Evolutionary conservation across 768 basidiomycete genomes (phyloP).

Genomic region (Pilatotrama ljubarskyi): DNA sequence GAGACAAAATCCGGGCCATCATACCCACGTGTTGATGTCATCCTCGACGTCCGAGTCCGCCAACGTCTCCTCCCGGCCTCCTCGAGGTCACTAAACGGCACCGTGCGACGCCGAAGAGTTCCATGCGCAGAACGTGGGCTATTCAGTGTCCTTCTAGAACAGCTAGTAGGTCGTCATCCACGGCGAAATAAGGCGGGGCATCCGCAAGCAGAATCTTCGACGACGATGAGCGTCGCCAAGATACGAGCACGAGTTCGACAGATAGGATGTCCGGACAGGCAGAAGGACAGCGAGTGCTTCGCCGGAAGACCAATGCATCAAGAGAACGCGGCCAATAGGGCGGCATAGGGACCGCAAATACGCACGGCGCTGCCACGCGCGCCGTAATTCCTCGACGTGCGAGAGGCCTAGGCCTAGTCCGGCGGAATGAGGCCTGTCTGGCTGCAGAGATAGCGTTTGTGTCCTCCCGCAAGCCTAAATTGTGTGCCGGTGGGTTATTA

Average conservation of each 20-base stretch:
- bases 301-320: background rate
- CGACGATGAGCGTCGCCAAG: slow-evolving; percentile 1
- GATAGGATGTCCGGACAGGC: slow-evolving; percentile 13
- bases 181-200: background rate
- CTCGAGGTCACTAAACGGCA: background rate
- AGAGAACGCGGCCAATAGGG: slow-evolving; percentile 6
- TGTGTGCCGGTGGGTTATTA: background rate
- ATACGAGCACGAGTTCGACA: background rate
- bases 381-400: background rate
- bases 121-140: background rate
- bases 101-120: background rate
- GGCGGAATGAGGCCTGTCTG: background rate
- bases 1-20: slow-evolving; percentile 2
- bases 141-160: background rate
- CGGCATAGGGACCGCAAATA: background rate
- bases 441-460: slow-evolving; percentile 6
- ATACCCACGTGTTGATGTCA: slow-evolving; percentile 21
- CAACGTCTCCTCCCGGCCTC: background rate
- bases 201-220: background rate
- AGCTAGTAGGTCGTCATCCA: background rate
- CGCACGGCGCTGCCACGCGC: slow-evolving; percentile 1
- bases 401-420: background rate
- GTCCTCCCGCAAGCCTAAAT: background rate
- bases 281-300: background rate
- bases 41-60: slow-evolving; percentile 5